phyloP scores from a whole-genome alignment of 73 alveolate genomes.

The Uronychia binucleata region DNA sequence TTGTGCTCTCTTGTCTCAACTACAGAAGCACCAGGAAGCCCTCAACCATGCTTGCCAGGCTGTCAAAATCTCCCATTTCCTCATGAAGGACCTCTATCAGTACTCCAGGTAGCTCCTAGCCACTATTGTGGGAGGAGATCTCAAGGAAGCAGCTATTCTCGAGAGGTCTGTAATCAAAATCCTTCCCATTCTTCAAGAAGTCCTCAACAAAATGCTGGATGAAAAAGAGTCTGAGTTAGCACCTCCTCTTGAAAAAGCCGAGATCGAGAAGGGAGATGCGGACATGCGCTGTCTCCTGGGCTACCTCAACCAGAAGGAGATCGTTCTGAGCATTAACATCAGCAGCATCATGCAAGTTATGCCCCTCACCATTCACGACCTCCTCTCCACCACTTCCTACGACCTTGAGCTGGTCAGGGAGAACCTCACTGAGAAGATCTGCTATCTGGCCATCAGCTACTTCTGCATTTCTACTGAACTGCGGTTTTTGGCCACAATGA shows the following conservation, averaged over 20 bases:
- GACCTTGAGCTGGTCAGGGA: slow-evolving; percentile 41
- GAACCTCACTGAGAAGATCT: slow-evolving; percentile 32
- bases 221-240: slow-evolving; percentile 21
- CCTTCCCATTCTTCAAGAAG: slow-evolving; percentile 32
- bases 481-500: slow-evolving; percentile 4
- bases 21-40: slow-evolving; percentile 67
- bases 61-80: slow-evolving; percentile 53
- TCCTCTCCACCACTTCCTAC: neutral
- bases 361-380: slow-evolving; percentile 52
- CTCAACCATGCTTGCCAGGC: slow-evolving; percentile 48
- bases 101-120: slow-evolving; percentile 15
- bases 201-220: slow-evolving; percentile 22
- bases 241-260: neutral
- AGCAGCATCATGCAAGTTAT: slow-evolving; percentile 46
- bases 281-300: neutral
- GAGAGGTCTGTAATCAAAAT: slow-evolving; percentile 42
- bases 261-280: no score
- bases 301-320: slow-evolving; percentile 3
- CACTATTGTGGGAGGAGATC: slow-evolving; percentile 18
- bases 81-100: slow-evolving; percentile 38
- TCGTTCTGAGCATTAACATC: slow-evolving; percentile 18
- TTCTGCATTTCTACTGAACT: slow-evolving; percentile 46
- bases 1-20: slow-evolving; percentile 67
- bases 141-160: slow-evolving; percentile 15
- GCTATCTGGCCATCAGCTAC: slow-evolving; percentile 37